Conservation (phyloP, 2,329 filamentous ascomycete species). For the Colletotrichum sublineola region DNA sequence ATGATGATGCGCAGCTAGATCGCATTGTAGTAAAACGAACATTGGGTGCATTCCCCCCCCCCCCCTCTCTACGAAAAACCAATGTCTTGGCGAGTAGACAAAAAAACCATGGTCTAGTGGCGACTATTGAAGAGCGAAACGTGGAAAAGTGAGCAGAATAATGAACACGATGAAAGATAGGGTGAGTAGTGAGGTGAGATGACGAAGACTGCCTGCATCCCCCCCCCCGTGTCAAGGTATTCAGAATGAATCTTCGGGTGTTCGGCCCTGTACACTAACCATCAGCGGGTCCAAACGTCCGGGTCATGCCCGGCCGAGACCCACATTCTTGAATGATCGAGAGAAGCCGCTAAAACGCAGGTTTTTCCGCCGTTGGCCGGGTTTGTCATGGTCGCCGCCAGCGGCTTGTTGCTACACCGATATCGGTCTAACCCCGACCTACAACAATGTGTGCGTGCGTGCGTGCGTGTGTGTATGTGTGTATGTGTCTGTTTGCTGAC, state of each 20-base stretch:
- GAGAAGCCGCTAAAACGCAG: constrained; percentile 31
- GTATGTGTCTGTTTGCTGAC: background rate
- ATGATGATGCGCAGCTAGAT: background rate
- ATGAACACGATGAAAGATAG: background rate
- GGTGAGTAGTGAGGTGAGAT: constrained; percentile 9
- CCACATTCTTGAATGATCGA: constrained; percentile 35
- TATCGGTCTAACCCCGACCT: constrained; percentile 26
- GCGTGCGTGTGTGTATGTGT: no score
- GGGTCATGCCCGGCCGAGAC: constrained; percentile 24
- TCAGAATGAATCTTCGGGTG: constrained; percentile 33
- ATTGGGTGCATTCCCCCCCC: background rate
- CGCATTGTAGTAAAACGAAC: background rate
- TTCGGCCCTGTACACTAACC: constrained; percentile 17
- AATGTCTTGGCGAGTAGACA: background rate
- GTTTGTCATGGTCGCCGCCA: constrained; percentile 1
- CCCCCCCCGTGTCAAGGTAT: background rate
- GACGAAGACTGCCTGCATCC: constrained; percentile 1
- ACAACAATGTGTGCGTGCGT: background rate
- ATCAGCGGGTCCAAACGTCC: constrained; percentile 15
- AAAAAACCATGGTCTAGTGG: no score
- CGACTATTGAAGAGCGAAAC: background rate
- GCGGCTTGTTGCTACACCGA: constrained; percentile 30
- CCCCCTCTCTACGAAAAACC: background rate
- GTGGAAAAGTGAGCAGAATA: background rate
- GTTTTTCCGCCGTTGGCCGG: constrained; percentile 30